Evolutionary conservation across 1,284 basidiomycete genomes (phyloP), one percentile per base, ranked within the genome.

Genomic region (Sphagnurus paluster): DNA sequence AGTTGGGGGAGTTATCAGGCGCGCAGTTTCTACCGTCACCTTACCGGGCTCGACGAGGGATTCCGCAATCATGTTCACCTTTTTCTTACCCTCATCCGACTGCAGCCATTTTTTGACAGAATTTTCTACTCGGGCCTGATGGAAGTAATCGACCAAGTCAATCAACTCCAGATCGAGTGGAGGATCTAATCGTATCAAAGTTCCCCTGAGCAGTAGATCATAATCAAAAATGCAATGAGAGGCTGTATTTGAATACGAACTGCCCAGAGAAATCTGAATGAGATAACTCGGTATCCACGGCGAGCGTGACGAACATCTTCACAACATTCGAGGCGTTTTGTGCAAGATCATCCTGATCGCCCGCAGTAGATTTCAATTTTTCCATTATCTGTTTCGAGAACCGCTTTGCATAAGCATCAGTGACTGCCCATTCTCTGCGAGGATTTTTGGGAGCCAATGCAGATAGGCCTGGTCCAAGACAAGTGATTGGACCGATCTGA

Each of bases 101-200:
- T 33, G 36, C 9, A 56, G 25, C 56, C 56, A 57, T 6, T 32
- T 29, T 8, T 42, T 45, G 33, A 56, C 46, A 2, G 28, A 24
- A 7, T 21, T 40, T 25, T 52, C 48, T 23, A 56, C 44, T 2
- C 17, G 1, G 17, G 50, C 50, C 23, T 34, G 30, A 10, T 48
- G 39, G 33, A 55, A 52, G 24, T 35, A 42, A 35, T 61, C 59
- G 11, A 54, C 44, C 3, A 61, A 30, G 26, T 56, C 52, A 7
- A 53, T 42, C 13, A 41, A 35, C 1, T 32, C 43, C 13, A 59
- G 48, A 11, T 48, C 59, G 16, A 56, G 49, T 2, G 53, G 36
- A 10, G 56, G 55, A 29, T 56, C 46, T 11, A 61, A 35, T n/a
- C 57, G 59, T 33, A 38, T 43, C 26, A 54, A 57, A 28, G 43